Conservation (phyloP, 768 basidiomycete species). For the Phlebiopsis flavidoalba region DNA sequence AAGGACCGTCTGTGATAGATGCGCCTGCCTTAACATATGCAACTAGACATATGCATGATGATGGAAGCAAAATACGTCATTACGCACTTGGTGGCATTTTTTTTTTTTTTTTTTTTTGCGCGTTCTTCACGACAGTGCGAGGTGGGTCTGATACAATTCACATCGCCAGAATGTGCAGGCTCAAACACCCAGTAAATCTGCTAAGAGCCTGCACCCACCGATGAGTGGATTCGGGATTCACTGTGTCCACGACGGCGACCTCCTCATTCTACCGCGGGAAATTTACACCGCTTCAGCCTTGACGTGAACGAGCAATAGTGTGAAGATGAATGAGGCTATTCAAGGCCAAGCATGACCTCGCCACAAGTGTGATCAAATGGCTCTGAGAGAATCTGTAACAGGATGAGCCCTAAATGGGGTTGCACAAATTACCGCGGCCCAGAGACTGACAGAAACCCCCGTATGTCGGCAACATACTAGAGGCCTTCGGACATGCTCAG, state of each 20-base stretch:
- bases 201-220: slow-evolving; percentile 58
- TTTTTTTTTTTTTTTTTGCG: too few species aligned
- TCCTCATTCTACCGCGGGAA: slow-evolving; percentile 83
- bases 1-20: background rate
- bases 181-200: background rate
- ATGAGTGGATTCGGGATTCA: slow-evolving; percentile 82
- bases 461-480: slow-evolving; percentile 59
- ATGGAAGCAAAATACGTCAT: slow-evolving; percentile 93
- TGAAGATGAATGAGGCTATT: slow-evolving; percentile 82
- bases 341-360: slow-evolving; percentile 46
- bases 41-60: slow-evolving; percentile 85
- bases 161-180: background rate
- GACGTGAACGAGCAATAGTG: slow-evolving; percentile 66
- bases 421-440: slow-evolving; percentile 61
- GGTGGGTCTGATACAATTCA: slow-evolving; percentile 38
- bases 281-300: slow-evolving; percentile 95
- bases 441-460: slow-evolving; percentile 60
- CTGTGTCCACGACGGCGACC: slow-evolving; percentile 71
- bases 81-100: slow-evolving; percentile 84
- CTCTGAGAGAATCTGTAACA: slow-evolving; percentile 23
- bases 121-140: slow-evolving; percentile 90
- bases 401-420: slow-evolving; percentile 94
- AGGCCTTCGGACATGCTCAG: slow-evolving; percentile 28
- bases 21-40: background rate
- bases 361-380: background rate